phyloP scores from a whole-genome alignment of 1,284 basidiomycete genomes.

The Grifola frondosa region DNA sequence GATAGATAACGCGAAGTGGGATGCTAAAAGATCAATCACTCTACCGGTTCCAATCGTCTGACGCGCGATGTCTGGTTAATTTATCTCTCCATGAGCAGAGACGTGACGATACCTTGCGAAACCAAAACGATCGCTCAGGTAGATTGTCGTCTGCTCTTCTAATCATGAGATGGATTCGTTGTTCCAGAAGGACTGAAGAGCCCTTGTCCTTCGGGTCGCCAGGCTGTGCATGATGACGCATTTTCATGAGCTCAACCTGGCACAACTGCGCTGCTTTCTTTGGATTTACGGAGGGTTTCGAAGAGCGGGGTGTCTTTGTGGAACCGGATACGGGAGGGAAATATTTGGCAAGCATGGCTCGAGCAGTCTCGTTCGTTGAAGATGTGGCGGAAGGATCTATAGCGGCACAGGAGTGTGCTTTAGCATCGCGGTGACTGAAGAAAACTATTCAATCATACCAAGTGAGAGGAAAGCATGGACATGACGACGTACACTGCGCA shows the following conservation, averaged over 20 bases:
- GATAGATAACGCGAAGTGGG: slow-evolving; percentile 25
- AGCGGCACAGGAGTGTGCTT: slow-evolving; percentile 50
- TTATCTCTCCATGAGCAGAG: background rate
- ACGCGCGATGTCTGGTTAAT: too few relatives aligned
- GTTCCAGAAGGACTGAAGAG: slow-evolving; percentile 44
- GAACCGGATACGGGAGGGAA: slow-evolving; percentile 39
- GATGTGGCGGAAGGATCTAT: slow-evolving; percentile 13
- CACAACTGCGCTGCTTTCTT: slow-evolving; percentile 53
- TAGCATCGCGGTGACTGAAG: slow-evolving; percentile 59
- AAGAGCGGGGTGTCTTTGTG: slow-evolving; percentile 10
- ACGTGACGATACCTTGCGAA: slow-evolving; percentile 52
- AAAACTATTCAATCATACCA: slow-evolving; percentile 7
- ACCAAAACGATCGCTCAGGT: slow-evolving; percentile 58
- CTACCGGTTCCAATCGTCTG: slow-evolving; percentile 37
- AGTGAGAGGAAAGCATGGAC: background rate
- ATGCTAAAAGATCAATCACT: slow-evolving; percentile 38
- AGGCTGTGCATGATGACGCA: slow-evolving; percentile 66
- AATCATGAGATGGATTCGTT: slow-evolving; percentile 59
- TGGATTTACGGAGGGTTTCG: slow-evolving; percentile 44
- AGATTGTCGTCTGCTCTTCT: slow-evolving; percentile 29
- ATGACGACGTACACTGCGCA: slow-evolving; percentile 55
- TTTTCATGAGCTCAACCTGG: slow-evolving; percentile 67
- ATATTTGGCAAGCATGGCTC: slow-evolving; percentile 57
- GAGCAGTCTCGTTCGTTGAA: slow-evolving; percentile 39
- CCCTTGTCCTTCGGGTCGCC: slow-evolving; percentile 56